These are phyloP conservation scores for Paramecium pentaurelia DNA, from an alignment of 73 alveolate species.

Conservation along the genomic window DNA sequence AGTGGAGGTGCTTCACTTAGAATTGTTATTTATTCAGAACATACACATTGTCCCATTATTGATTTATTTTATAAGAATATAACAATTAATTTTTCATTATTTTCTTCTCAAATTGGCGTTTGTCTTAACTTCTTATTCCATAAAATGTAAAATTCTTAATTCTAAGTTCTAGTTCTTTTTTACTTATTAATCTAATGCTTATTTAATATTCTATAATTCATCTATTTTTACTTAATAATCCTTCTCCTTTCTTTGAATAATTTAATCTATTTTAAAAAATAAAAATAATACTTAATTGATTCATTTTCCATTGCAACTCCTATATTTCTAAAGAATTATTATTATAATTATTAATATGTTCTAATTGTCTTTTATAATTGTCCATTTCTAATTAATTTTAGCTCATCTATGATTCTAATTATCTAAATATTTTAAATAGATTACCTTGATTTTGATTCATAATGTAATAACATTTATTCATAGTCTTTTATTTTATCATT, in stretches of 20 bases:
- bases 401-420: not conserved
- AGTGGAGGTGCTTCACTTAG: conserved; percentile 35
- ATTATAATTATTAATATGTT: not conserved
- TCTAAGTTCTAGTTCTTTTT: not conserved
- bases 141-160: conserved; percentile 10
- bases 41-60: conserved; percentile 23
- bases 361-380: not conserved
- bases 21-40: not conserved
- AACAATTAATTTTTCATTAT: not conserved
- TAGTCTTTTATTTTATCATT: conserved; percentile 16
- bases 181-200: not conserved
- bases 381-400: not conserved
- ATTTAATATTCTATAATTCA: not conserved
- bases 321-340: not conserved
- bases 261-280: not conserved
- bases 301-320: not conserved
- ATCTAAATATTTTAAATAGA: not conserved
- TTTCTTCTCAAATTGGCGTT: not conserved
- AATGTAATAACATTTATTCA: not conserved
- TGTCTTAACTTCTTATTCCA: conserved; percentile 15
- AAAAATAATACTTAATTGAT: not conserved
- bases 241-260: not conserved
- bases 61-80: not conserved
- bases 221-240: not conserved
- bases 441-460: conserved; percentile 14